Evolutionary conservation across 2,329 filamentous ascomycete species (phyloP).

Genomic region (Zarea fungicola): DNA sequence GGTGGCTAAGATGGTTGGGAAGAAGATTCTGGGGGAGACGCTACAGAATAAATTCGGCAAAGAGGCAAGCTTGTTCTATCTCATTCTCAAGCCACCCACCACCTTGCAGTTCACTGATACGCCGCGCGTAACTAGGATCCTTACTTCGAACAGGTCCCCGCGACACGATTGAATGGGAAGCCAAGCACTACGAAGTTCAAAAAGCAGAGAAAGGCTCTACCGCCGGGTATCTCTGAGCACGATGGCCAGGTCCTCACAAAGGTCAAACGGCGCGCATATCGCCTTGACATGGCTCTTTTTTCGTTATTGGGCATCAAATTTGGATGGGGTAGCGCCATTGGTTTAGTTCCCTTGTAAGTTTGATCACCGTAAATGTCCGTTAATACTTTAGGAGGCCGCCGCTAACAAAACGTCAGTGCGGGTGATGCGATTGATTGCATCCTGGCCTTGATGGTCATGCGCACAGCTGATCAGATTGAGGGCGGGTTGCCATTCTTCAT

Average conservation of each 20-base stretch:
- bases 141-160: slow-evolving; percentile 78
- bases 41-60: slow-evolving; percentile 53
- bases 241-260: slow-evolving; percentile 79
- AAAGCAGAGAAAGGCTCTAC: slow-evolving; percentile 80
- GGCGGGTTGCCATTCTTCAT: slow-evolving; percentile 64
- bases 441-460: slow-evolving; percentile 70
- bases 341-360: slow-evolving; percentile 72
- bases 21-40: slow-evolving; percentile 53
- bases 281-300: slow-evolving; percentile 79
- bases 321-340: slow-evolving; percentile 85
- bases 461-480: slow-evolving; percentile 66
- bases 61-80: slow-evolving; percentile 36
- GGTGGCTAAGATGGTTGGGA: slow-evolving; percentile 49
- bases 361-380: no score
- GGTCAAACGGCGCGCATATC: slow-evolving; percentile 80
- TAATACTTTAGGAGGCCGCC: background rate
- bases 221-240: slow-evolving; percentile 74
- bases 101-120: no score
- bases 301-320: slow-evolving; percentile 76
- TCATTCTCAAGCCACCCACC: background rate
- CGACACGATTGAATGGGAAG: slow-evolving; percentile 61
- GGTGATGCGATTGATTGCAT: slow-evolving; percentile 72
- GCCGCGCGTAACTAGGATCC: slow-evolving; percentile 61
- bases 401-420: slow-evolving; percentile 41
- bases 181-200: slow-evolving; percentile 63